Base-by-base conservation (phyloP, 2,329 filamentous ascomycete genomes). In the Aspergillus felis region DNA sequence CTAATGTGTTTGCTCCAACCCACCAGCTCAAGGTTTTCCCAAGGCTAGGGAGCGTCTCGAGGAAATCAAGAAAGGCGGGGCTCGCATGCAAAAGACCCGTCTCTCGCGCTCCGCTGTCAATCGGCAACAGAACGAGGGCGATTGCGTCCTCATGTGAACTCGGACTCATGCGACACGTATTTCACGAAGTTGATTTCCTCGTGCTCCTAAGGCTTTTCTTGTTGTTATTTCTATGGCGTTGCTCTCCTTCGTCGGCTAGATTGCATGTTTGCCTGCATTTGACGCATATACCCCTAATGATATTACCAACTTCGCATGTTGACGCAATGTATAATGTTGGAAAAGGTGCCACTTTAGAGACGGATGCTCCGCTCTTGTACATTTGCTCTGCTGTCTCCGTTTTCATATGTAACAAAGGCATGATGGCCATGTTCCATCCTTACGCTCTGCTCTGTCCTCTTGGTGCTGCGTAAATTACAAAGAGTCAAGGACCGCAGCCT, bases 1-100 rank as follows among this genome's bases (percentile, higher is more conserved):
- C 60, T 64, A 53, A 66, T 47, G 14, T 38, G 14, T 3, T 38
- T 52, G 32, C 8, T 46, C 44, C 3, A 20, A n/a, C 27, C 41
- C 1, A 55, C 25, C 46, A 96, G 93, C 92, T 58, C 93, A 97
- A 78, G 91, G 95, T 69, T 96, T 95, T 71, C 89, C 90, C 48
- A 96, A 97, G 74, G 94, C 94, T 14, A 87, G 93, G 57, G 92
- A 97, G 70, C 85, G 93, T 50, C 84, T 99, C 4, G 93, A 97
- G 71, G 94, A 97, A 65, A 82, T 99, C 55, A 96, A 95, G 77
- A 85, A 86, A 60, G 86, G 87, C 2, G 91, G 91, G 25, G 87
- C 86, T 47, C 89, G 87, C 64, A 82, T 80, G 51, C 86, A 89
- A 60, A 91, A 90, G 70, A 86, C 87, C 55, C 84, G 90, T 55